These are phyloP conservation scores for Phragmites australis DNA, from an alignment of 176 grass and related monocot genomes.

Conservation along the genomic window DNA sequence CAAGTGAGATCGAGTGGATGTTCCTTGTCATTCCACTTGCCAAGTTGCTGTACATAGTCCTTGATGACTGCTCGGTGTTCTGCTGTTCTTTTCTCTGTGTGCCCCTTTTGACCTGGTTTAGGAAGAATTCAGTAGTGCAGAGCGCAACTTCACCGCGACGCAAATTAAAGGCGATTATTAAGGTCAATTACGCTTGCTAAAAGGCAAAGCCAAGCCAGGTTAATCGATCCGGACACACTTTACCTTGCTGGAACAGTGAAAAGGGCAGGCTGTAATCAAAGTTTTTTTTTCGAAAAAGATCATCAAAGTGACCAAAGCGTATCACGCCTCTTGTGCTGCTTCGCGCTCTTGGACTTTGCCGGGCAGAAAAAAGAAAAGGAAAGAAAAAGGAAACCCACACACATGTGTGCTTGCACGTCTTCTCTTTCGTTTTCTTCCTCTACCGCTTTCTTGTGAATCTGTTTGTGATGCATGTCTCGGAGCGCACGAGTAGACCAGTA, in stretches of 20 bases:
- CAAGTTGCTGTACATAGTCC: neutral
- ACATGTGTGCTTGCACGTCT: slow-evolving; percentile 4
- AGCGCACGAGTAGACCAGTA: neutral
- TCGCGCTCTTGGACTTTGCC: neutral
- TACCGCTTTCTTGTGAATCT: slow-evolving; percentile 16
- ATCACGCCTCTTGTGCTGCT: slow-evolving; percentile 30
- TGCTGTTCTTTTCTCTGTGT: neutral
- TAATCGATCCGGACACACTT: slow-evolving; percentile 16
- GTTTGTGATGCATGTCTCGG: neutral
- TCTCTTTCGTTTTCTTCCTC: neutral
- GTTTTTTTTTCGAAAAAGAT: too few relatives aligned
- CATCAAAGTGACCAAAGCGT: slow-evolving; percentile 1
- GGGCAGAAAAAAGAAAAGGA: neutral
- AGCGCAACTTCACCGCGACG: slow-evolving; percentile 54
- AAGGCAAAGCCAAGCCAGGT: neutral
- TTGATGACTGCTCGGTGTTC: neutral
- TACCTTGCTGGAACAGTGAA: neutral
- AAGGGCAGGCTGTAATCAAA: too few relatives aligned
- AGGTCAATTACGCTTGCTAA: neutral
- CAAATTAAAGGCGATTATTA: slow-evolving; percentile 37
- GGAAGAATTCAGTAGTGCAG: neutral
- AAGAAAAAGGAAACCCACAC: neutral
- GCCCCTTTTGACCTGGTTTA: slow-evolving; percentile 36
- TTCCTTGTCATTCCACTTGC: neutral
- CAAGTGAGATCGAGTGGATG: too few relatives aligned